Conservation (phyloP, 192 early-diverging fungal species). For the Podochytrium sp. region DNA sequence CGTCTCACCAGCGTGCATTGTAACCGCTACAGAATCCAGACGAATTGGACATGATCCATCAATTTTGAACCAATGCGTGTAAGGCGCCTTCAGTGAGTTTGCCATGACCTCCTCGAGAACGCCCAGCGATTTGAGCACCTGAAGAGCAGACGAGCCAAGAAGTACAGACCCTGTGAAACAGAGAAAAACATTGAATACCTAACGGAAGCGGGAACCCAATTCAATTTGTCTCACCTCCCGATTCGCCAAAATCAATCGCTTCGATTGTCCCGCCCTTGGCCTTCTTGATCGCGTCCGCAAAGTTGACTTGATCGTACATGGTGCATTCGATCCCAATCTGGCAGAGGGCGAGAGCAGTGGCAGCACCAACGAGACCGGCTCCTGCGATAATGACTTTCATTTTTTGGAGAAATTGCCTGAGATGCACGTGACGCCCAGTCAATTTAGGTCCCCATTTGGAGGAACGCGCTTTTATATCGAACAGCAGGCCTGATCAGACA, state of each 20-base stretch:
- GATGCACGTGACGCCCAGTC: too few relatives aligned
- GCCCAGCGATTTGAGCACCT: slow-evolving; percentile 11
- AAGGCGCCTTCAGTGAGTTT: neutral
- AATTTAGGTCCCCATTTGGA: too few relatives aligned
- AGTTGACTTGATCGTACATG: slow-evolving; percentile 16
- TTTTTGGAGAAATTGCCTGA: too few relatives aligned
- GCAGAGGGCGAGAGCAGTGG: slow-evolving; percentile 10
- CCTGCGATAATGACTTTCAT: slow-evolving; percentile 15
- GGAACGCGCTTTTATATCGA: too few relatives aligned
- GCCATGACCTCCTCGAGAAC: slow-evolving; percentile 11
- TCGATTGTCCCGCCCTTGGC: neutral
- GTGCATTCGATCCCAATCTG: neutral
- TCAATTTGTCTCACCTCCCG: too few relatives aligned
- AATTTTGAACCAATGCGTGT: slow-evolving; percentile 1
- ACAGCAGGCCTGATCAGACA: too few relatives aligned
- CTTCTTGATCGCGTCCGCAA: neutral
- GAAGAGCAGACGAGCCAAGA: slow-evolving; percentile 6
- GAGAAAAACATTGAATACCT: too few relatives aligned
- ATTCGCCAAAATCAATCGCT: slow-evolving; percentile 9
- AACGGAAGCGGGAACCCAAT: too few relatives aligned
- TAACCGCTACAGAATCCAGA: too few relatives aligned
- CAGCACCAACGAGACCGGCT: slow-evolving; percentile 15
- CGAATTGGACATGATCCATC: neutral
- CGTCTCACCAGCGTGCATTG: too few relatives aligned
- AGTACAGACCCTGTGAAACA: too few relatives aligned